A percentile compares a stretch with the other conserved stretches of the same genome.
Conservation (phyloP, 1,139 yeast species). For the Pichiaceae sp. region DNA sequence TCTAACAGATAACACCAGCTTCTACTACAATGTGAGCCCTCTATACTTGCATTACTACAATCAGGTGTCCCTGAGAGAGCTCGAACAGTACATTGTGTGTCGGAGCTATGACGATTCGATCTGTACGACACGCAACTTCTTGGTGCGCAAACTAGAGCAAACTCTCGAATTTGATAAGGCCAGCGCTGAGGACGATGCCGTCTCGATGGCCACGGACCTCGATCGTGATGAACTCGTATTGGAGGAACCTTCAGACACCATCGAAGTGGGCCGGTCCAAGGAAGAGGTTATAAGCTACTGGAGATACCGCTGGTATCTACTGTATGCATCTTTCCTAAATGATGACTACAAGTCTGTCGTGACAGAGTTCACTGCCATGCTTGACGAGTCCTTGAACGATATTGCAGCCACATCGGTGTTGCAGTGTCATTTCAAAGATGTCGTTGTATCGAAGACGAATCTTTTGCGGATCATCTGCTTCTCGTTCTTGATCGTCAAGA, state of each 20-base stretch:
- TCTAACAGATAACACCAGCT: constrained; percentile 12
- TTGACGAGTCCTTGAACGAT: constrained; percentile 3
- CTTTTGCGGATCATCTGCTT: constrained; percentile 12
- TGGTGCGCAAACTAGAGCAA: constrained; percentile 13
- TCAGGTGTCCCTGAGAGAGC: constrained; percentile 9
- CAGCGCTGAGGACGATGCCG: neutral
- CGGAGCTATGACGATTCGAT: constrained; percentile 14
- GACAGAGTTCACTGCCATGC: constrained; percentile 10
- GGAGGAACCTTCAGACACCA: neutral
- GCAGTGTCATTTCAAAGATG: constrained; percentile 8
- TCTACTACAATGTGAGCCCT: constrained; percentile 12
- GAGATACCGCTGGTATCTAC: constrained; percentile 17
- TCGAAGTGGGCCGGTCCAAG: neutral
- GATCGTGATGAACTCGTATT: constrained; percentile 1
- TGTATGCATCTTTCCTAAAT: constrained; percentile 13
- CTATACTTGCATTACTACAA: constrained; percentile 8
- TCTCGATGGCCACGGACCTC: neutral
- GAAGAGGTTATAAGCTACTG: constrained; percentile 17
- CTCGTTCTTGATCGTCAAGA: constrained; percentile 12
- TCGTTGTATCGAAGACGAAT: constrained; percentile 9
- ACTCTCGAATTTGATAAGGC: constrained; percentile 11
- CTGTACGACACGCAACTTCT: constrained; percentile 6
- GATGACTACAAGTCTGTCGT: constrained; percentile 13
- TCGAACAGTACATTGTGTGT: constrained; percentile 10
- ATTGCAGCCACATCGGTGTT: constrained; percentile 11